These are phyloP conservation scores for Auricularia sp. DNA, from an alignment of 768 basidiomycete species.

Conservation along the genomic window DNA sequence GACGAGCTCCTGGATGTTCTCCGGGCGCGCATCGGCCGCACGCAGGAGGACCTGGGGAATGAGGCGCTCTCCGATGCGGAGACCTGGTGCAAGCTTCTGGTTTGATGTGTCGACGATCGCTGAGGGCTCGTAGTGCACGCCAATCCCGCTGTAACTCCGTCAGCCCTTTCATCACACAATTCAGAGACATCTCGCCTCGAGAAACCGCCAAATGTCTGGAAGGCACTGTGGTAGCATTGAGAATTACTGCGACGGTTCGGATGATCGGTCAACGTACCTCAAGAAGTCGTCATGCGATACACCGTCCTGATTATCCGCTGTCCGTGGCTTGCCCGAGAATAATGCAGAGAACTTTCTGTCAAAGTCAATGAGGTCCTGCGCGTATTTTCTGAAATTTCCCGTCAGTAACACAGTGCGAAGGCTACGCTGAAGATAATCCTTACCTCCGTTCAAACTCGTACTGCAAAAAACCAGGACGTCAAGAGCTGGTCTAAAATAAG, in stretches of 20 bases:
- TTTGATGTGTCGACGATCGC: slow-evolving; percentile 30
- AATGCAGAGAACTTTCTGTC: slow-evolving; percentile 55
- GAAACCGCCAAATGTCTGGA: slow-evolving; percentile 45
- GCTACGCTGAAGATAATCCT: neutral
- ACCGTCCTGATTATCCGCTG: slow-evolving; percentile 34
- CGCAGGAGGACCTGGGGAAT: slow-evolving; percentile 40
- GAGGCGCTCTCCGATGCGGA: slow-evolving; percentile 44
- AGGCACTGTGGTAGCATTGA: slow-evolving; percentile 26
- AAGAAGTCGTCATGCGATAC: slow-evolving; percentile 40
- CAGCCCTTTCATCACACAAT: neutral
- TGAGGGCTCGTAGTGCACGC: slow-evolving; percentile 43
- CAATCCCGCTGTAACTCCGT: slow-evolving; percentile 31
- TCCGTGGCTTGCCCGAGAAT: slow-evolving; percentile 60
- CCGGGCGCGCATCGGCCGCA: slow-evolving; percentile 39
- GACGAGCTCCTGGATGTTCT: slow-evolving; percentile 45
- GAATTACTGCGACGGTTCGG: too few relatives aligned
- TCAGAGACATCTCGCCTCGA: slow-evolving; percentile 16
- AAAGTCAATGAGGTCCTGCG: slow-evolving; percentile 63
- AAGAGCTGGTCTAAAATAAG: neutral
- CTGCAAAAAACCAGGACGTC: slow-evolving; percentile 22
- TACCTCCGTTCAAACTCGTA: slow-evolving; percentile 56
- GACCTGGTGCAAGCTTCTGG: slow-evolving; percentile 29
- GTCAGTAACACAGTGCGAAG: neutral
- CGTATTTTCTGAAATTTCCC: slow-evolving; percentile 31
- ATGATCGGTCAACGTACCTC: slow-evolving; percentile 20